phyloP scores from a whole-genome alignment of 495 filamentous ascomycete species.

The Lophiotrema nucula region DNA sequence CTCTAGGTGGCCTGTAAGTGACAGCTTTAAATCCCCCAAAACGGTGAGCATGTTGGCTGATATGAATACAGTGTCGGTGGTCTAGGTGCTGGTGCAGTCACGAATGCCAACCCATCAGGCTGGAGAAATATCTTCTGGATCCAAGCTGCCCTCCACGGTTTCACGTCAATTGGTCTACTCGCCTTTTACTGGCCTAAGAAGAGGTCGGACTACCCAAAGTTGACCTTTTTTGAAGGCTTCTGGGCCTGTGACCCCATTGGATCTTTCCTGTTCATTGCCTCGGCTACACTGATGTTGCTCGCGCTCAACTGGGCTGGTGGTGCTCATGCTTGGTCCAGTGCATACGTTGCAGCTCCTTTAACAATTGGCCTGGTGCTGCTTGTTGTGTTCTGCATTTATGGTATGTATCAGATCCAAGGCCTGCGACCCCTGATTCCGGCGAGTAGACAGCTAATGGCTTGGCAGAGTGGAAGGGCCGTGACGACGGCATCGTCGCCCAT shows the following conservation, averaged over 20 bases:
- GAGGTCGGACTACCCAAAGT: constrained; percentile 42
- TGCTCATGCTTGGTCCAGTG: no score
- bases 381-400: constrained; percentile 41
- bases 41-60: not conserved
- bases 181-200: constrained; percentile 52
- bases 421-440: not conserved
- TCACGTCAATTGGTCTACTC: constrained; percentile 49
- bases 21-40: not conserved
- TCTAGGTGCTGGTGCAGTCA: constrained; percentile 53
- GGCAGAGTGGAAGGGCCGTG: constrained; percentile 54
- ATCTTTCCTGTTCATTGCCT: no score
- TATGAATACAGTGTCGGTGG: constrained; percentile 43
- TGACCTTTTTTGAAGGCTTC: constrained; percentile 45
- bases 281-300: no score
- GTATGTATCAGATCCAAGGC: no score
- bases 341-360: no score
- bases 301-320: no score
- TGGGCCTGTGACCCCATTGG: no score
- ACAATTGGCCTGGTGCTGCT: no score
- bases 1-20: constrained; percentile 43
- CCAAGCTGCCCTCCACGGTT: constrained; percentile 53
- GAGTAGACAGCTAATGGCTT: not conserved
- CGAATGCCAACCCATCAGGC: constrained; percentile 46
- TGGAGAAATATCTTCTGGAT: constrained; percentile 62
- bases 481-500: constrained; percentile 55